Percentiles rank a stretch among this genome's conserved stretches.
Evolutionary conservation across 23 red algal species (phyloP).

Genomic region (Gracilaria domingensis): DNA sequence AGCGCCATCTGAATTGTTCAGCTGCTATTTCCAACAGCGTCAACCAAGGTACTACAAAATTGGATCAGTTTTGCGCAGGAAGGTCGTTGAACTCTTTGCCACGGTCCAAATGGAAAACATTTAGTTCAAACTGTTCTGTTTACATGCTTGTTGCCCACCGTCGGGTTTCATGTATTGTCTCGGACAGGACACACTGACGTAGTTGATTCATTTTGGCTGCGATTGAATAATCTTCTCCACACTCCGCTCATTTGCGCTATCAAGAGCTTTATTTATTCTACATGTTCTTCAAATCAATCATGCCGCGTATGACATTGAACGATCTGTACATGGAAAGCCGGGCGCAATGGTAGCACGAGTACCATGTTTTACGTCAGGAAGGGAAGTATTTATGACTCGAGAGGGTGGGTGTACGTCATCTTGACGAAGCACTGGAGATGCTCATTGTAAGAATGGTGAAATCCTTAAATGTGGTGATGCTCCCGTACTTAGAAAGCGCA

Average conservation of each 20-base stretch:
- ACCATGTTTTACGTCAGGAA: neutral
- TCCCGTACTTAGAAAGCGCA: neutral
- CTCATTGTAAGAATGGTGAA: conserved; percentile 2
- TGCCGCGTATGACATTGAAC: neutral
- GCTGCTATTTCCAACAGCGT: too few relatives aligned
- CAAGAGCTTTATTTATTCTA: conserved; percentile 18
- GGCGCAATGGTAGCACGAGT: conserved; percentile 16
- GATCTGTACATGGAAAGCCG: conserved; percentile 16
- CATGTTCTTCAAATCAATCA: conserved; percentile 7
- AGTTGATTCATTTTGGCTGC: neutral
- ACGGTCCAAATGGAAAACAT: too few relatives aligned
- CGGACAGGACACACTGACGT: neutral
- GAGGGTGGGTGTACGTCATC: conserved; percentile 10
- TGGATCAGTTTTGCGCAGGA: too few relatives aligned
- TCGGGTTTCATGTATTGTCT: neutral
- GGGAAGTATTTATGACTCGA: neutral
- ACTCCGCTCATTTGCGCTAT: neutral
- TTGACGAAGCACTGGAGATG: conserved; percentile 22
- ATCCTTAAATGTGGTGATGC: neutral
- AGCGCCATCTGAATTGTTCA: too few relatives aligned
- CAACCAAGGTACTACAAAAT: too few relatives aligned
- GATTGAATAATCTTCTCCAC: neutral
- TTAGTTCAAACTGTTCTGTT: neutral
- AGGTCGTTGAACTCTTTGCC: too few relatives aligned
- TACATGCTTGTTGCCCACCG: neutral